Base-by-base conservation (phyloP, 2,329 filamentous ascomycete genomes). In the Sporothrix mexicana region DNA sequence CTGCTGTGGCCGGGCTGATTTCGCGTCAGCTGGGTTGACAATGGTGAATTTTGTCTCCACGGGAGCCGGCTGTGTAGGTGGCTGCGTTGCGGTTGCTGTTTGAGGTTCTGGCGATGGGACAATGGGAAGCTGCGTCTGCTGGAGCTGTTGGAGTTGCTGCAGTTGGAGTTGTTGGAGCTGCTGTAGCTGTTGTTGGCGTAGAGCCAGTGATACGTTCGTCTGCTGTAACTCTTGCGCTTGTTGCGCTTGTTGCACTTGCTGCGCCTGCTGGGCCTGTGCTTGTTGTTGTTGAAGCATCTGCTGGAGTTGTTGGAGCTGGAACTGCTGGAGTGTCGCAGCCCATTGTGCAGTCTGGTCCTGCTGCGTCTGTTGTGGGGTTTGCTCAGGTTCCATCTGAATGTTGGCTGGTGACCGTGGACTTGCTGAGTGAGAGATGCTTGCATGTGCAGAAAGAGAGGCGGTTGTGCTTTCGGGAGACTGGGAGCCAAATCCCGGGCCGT, bases 401-500 rank as follows among this genome's bases (percentile, higher is more conserved):
- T 78, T 51, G 36, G 23, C 73, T 0, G 78, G 77, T 1, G 81
- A 80, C 30, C 74, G 77, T 0, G 79, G 78, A 66, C 77, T 82
- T 15, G 78, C 78, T 10, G 79, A 81, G 68, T 77, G 73, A 1
- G 72, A 64, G 1, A 73, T 72, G 71, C 74, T 76, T 25, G 74
- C 67, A n/a, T 76, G 76, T 0, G 74, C 67, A 2, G 74, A 73
- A 15, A 69, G 30, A 4, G 70, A 68, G 12, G 67, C 45, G 12
- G 72, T 78, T 0, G 77, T 77, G 49, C 75, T 74, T 6, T 76
- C 77, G 0, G 79, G 79, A 0, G 81, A 82, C 0, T 82, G 77
- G 6, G 81, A 82, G 0, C 77, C 78, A 0, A 79, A 78, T 41
- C 79, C 41, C 17, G 70, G 75, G 20, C 84, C 80, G 45, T 84